phyloP scores from a whole-genome alignment of 768 basidiomycete genomes.

The Boletus subcaerulescens region DNA sequence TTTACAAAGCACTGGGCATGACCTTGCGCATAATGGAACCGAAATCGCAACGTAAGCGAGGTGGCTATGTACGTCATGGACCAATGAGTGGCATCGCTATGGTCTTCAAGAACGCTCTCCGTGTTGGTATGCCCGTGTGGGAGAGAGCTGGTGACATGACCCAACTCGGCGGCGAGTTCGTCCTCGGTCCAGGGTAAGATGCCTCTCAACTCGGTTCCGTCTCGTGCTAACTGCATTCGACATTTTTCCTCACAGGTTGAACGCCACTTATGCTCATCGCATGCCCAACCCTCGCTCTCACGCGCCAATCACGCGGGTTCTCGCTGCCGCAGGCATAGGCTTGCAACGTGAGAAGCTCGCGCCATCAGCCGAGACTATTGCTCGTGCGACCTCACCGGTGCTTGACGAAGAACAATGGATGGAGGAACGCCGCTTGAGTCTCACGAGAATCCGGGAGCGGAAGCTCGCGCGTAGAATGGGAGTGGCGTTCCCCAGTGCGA shows the following conservation, averaged over 20 bases:
- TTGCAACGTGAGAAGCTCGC: conserved; percentile 23
- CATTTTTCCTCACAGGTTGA: conserved; percentile 41
- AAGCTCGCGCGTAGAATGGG: conserved; percentile 33
- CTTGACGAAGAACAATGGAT: conserved; percentile 35
- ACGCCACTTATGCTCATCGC: conserved; percentile 74
- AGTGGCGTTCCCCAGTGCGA: conserved; percentile 16
- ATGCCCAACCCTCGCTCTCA: conserved; percentile 80
- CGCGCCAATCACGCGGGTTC: conserved; percentile 65
- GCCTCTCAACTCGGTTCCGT: conserved; percentile 23
- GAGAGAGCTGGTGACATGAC: conserved; percentile 71
- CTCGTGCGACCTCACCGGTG: conserved; percentile 3
- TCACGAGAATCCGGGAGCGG: conserved; percentile 31
- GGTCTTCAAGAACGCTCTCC: conserved; percentile 68
- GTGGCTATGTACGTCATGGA: conserved; percentile 68
- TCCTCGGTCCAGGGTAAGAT: conserved; percentile 61
- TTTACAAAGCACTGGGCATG: conserved; percentile 81
- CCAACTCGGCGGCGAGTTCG: conserved; percentile 90
- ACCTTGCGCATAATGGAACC: conserved; percentile 44
- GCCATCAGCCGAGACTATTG: background rate
- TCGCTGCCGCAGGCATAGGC: conserved; percentile 56
- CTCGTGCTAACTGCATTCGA: background rate
- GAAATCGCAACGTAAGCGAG: conserved; percentile 42
- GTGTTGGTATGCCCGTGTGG: conserved; percentile 78
- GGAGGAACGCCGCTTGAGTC: conserved; percentile 34
- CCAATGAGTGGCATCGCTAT: conserved; percentile 65